Evolutionary conservation across 805 yeast species (phyloP), one percentile per base, ranked within the genome.

Genomic region (Candida odintsovae): DNA sequence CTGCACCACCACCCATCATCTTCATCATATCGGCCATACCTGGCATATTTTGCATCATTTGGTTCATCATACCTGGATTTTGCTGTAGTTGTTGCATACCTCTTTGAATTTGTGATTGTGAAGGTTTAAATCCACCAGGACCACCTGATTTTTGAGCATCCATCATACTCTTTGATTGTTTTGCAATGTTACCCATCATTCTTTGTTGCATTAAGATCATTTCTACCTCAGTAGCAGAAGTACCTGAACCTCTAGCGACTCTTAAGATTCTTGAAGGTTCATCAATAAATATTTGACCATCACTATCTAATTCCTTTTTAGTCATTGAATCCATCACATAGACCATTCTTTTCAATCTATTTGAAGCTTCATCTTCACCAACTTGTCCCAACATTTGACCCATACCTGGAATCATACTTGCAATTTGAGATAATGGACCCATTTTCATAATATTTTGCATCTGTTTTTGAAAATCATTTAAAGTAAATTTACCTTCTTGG

Each of bases 271-370:
- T 78, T 40, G 83, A 74, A 6, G 98, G 98, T 65, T 90, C 82
- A 44, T 82, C 42, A 25, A 23, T 39, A 43, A 26, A 40, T 37
- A 36, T 43, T 39, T 80, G 71, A 1, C 98, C 98, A 64, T 92
- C 98, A 52, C 88, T 78, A 58, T 89, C 96, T 50, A 92, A 76
- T 69, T 92, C 99, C 59, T 83, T 73, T 53, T 82, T 83, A 1
- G 97, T 92, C 99, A 92, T 92, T 2, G 97, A 89, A 65, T 92
- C 99, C 86, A 92, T 78, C 25, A 92, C 83, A 59, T 78, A 90
- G 40, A 92, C 82, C 95, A 92, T 89, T 53, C 83, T 76, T 63
- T 90, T 92, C 70, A 92, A 74, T 60, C 84, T 77, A 46, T 77
- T 75, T n/a, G 88, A 78, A 0, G 96, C 83, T 58, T 94, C 98